Conservation (phyloP, 192 early-diverging fungal species). For the Backusella westeae region DNA sequence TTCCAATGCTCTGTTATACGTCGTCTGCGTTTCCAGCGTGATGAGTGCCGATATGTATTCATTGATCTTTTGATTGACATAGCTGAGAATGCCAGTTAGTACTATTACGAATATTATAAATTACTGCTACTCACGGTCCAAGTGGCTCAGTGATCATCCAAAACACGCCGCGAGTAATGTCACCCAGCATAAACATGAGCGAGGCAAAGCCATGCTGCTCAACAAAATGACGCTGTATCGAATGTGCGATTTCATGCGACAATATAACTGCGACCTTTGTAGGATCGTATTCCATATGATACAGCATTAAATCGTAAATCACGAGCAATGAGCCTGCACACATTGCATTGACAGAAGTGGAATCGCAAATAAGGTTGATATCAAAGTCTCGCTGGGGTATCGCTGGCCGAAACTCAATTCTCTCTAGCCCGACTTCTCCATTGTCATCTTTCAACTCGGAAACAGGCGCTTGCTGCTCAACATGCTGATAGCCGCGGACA, state of each 20-base stretch:
- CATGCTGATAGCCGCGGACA: slow-evolving; percentile 15
- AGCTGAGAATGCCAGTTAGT: not conserved
- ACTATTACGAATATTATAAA: not conserved
- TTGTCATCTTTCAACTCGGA: not conserved
- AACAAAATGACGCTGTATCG: slow-evolving; percentile 53
- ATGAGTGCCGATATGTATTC: slow-evolving; percentile 20
- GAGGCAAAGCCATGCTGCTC: slow-evolving; percentile 54
- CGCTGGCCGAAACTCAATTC: not conserved
- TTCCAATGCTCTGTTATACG: slow-evolving; percentile 44
- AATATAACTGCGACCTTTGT: slow-evolving; percentile 49
- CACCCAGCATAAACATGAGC: slow-evolving; percentile 46
- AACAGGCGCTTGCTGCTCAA: not conserved
- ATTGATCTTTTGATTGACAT: slow-evolving; percentile 37
- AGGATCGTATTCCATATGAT: slow-evolving; percentile 39
- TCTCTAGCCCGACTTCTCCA: not conserved
- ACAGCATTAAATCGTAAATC: slow-evolving; percentile 35
- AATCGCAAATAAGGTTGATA: slow-evolving; percentile 34
- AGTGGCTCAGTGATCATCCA: slow-evolving; percentile 38
- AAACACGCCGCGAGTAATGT: slow-evolving; percentile 39
- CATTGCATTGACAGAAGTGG: slow-evolving; percentile 35
- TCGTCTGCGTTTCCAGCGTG: slow-evolving; percentile 12
- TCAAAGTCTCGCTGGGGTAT: slow-evolving; percentile 16
- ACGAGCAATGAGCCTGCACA: slow-evolving; percentile 33
- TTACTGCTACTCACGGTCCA: slow-evolving; percentile 25
- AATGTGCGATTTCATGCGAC: slow-evolving; percentile 57